These are phyloP conservation scores for Saccharomyces hybrid DNA, from an alignment of 1,139 yeast genomes.

Conservation along the genomic window DNA sequence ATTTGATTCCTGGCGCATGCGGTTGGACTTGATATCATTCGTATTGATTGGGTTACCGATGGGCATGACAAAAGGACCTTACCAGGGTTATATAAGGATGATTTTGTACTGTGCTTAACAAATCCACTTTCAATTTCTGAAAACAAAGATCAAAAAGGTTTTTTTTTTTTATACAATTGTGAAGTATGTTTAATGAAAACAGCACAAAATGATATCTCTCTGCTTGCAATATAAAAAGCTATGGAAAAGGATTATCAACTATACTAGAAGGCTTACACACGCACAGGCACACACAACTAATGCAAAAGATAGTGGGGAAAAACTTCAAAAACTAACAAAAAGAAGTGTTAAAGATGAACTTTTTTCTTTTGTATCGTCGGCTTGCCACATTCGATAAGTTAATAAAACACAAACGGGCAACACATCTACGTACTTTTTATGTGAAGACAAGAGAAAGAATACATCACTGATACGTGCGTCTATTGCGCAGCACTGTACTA, in stretches of 20 bases:
- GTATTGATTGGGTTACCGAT: not conserved
- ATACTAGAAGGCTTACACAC: not conserved
- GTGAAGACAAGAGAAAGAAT: not conserved
- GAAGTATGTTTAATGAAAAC: not conserved
- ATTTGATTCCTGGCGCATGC: not conserved
- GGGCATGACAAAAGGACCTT: not conserved
- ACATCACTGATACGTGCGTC: not conserved
- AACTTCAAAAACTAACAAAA: not conserved
- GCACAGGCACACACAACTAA: not conserved
- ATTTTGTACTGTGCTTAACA: not conserved
- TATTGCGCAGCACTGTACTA: not conserved
- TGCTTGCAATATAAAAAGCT: not conserved
- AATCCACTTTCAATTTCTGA: slow-evolving; percentile 2
- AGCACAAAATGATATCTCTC: not conserved
- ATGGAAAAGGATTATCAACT: not conserved
- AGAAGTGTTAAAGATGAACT: not conserved
- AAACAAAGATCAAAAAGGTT: not conserved
- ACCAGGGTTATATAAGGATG: not conserved
- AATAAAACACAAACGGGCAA: not conserved
- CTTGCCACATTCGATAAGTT: not conserved
- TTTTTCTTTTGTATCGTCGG: not conserved
- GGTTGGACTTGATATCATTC: not conserved
- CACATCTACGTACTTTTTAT: not conserved
- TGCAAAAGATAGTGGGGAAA: not conserved
- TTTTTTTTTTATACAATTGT: not conserved